Base-by-base conservation (phyloP, 257 asterid genomes). In the Echites panduratus region DNA sequence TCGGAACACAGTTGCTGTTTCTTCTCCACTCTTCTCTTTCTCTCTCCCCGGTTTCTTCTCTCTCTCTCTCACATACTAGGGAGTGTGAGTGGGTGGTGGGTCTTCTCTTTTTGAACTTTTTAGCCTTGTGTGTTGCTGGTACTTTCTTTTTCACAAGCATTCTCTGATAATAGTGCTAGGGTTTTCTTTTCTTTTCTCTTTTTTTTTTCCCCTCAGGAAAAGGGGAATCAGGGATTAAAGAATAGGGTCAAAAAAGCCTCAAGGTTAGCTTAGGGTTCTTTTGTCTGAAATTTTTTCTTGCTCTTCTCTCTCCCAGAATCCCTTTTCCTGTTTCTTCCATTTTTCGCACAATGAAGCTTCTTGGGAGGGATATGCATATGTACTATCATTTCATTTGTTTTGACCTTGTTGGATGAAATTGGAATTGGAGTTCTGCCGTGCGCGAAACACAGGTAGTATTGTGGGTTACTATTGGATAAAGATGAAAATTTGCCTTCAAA, bases 71-170 rank as follows among this genome's bases (percentile, higher is more conserved):
- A 67, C 89, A 81, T 67, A 58, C 22, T 45, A 72, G 64, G 68
- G 38, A 29, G 44, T 32, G 61, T 32, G 70, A 5, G 52, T 32
- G 50, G 4, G 66, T 76, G 84, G 82, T 84, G 82, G 74, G 67
- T 78, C 70, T 81, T 78, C 80, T 78, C 79, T 79, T 83, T 79
- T 74, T 80, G 68, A 43, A 73, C 80, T 58, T 83, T 83, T 75
- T 65, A 70, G 65, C 77, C 76, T 57, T 72, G 2, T 32, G 24
- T 74, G 64, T 70, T 62, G 66, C 19, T 27, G 76, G 68, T 66
- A 45, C 78, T 56, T 82, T 75, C 79, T 79, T 82, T 73, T 50
- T 83, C 87, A 86, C 95, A 72, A 83, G 91, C 87, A 85, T 87
- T 81, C 82, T 80, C 87, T 85, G 86, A 79, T 77, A 44, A 76